Base-by-base conservation (phyloP, 352 stramenopile species). In the Phytophthora colocasiae region DNA sequence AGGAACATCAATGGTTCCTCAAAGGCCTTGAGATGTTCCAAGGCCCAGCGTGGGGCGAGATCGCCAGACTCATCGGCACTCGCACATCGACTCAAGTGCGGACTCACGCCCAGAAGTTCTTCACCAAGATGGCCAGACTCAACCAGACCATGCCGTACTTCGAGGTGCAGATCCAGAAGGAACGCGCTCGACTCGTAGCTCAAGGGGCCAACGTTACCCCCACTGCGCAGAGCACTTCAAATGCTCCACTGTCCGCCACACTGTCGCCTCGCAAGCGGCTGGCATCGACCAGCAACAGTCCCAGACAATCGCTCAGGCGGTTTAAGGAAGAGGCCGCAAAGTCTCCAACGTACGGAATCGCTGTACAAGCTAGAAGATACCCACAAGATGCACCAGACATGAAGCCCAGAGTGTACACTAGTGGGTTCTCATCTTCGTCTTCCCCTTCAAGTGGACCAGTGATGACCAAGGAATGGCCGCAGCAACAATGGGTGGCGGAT, bases 61-160 rank as follows among this genome's bases (percentile, higher is more conserved):
- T 96, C 66, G 84, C 89, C 2, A 73, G 83, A 17, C 76, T 92
- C 65, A 93, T 96, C 55, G 87, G 85, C 62, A 89, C 87, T 32
- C 81, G 89, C 51, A 95, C 87, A 22, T 91, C 88, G 26, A 92
- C 89, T 10, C 89, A 96, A 58, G 87, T 94, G 55, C 87, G 89
- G 11, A 95, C 86, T 4, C 89, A 96, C 62, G 89, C 89, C 17
- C 89, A 96, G 60, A 96, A 96, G 73, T 96, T 94, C 71, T 96
- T 96, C 64, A 91, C 84, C 41, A 95, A 95, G 66, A 69, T 96
- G 41, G 85, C 84, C 36, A 77, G 82, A n/a, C 72, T 81, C 34
- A 88, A 89, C 58, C 81, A 90, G 56, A 84, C 79, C 46, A 75
- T 93, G 58, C 83, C 85, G 34, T 82, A 91, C 65, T 93, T 93